phyloP scores from a whole-genome alignment of 73 alveolate genomes.

The Breviolum minutum region DNA sequence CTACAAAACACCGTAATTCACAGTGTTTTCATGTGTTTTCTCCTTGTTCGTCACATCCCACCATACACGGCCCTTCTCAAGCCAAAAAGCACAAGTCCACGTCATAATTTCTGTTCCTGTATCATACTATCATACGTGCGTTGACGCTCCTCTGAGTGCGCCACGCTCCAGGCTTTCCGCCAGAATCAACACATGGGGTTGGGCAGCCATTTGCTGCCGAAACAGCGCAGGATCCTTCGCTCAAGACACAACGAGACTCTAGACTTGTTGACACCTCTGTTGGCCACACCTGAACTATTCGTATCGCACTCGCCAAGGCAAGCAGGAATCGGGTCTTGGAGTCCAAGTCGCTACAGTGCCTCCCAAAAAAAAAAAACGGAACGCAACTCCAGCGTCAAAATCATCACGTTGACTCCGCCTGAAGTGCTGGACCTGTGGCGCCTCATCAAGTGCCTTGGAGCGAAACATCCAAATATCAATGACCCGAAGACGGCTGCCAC shows the following conservation, averaged over 20 bases:
- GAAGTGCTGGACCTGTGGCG: conserved; percentile 69
- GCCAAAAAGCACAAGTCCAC: background rate
- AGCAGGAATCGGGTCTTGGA: conserved; percentile 51
- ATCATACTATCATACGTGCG: background rate
- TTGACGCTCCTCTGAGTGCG: background rate
- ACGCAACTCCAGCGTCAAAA: background rate
- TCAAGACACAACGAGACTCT: background rate
- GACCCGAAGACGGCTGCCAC: background rate
- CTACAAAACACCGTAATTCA: background rate
- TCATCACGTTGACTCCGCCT: conserved; percentile 33
- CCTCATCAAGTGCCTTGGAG: conserved; percentile 44
- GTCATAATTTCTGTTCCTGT: background rate
- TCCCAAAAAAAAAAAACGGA: background rate
- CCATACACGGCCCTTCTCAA: no score
- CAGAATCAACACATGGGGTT: conserved; percentile 53
- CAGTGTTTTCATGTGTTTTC: background rate
- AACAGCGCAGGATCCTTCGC: conserved; percentile 36
- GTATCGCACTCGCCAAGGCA: conserved; percentile 53
- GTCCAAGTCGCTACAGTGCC: conserved; percentile 80
- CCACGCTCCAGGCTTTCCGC: conserved; percentile 11
- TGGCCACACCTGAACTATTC: background rate
- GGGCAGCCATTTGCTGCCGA: conserved; percentile 57
- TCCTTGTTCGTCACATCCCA: background rate
- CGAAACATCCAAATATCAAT: background rate
- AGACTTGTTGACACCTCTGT: background rate